Percentiles rank a stretch among this genome's conserved stretches.
Evolutionary conservation across 257 asterid genomes (phyloP).

Genomic region (Penstemon davidsonii): DNA sequence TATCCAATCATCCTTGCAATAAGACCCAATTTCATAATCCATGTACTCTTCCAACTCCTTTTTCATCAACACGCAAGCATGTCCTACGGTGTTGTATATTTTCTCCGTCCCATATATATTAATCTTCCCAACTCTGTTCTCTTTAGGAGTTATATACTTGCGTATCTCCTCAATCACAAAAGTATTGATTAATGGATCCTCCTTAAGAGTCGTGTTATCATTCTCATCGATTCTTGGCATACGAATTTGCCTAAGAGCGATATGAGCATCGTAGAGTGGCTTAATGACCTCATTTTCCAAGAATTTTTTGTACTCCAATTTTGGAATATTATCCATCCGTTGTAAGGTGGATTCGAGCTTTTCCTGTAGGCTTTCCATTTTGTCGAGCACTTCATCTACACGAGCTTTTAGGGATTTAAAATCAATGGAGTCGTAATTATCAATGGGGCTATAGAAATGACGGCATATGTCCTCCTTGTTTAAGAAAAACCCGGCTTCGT

Average conservation of each 20-base stretch:
- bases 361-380: conserved; percentile 62
- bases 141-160: conserved; percentile 82
- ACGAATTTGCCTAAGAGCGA: conserved; percentile 77
- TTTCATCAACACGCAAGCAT: conserved; percentile 67
- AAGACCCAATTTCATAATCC: conserved; percentile 88
- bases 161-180: conserved; percentile 82
- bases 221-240: conserved; percentile 47
- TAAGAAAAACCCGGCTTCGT: conserved; percentile 64
- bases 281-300: conserved; percentile 71
- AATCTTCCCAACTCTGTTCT: conserved; percentile 53
- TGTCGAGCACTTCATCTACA: conserved; percentile 57
- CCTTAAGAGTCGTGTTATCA: conserved; percentile 41
- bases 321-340: conserved; percentile 55
- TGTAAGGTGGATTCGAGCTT: conserved; percentile 68
- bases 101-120: conserved; percentile 65
- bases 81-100: conserved; percentile 77
- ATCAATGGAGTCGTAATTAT: conserved; percentile 39
- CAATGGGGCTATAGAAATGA: conserved; percentile 47
- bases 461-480: conserved; percentile 73
- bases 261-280: conserved; percentile 81
- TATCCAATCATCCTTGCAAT: conserved; percentile 87
- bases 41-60: conserved; percentile 80
- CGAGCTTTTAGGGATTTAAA: conserved; percentile 47
- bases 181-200: conserved; percentile 66
- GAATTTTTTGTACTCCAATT: conserved; percentile 55